These are phyloP conservation scores for Trichoderma parareesei DNA, from an alignment of 495 filamentous ascomycete genomes.

Conservation along the genomic window DNA sequence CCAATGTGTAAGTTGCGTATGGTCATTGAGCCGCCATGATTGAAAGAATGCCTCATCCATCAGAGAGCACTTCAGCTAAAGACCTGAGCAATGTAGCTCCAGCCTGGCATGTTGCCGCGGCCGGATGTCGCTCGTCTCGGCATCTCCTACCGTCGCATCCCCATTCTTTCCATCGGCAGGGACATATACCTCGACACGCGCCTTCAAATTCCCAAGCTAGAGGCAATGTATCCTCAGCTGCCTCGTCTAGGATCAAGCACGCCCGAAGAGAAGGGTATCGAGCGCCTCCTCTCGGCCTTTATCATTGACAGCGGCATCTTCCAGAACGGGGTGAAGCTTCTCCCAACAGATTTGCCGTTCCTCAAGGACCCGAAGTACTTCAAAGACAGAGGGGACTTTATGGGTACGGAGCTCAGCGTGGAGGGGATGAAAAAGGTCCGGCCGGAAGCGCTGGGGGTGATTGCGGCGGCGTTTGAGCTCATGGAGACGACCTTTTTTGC, in stretches of 20 bases:
- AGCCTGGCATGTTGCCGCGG: constrained; percentile 52
- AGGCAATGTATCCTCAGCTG: constrained; percentile 19
- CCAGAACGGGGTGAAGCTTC: constrained; percentile 30
- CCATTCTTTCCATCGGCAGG: constrained; percentile 49
- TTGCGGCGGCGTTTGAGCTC: constrained; percentile 34
- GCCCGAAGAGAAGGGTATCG: constrained; percentile 15
- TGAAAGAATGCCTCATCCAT: too few species aligned
- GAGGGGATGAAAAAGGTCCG: constrained; percentile 25
- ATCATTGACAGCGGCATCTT: constrained; percentile 39
- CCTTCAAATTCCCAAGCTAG: constrained; percentile 52
- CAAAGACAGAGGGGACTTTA: constrained; percentile 44
- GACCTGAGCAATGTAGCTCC: constrained; percentile 28
- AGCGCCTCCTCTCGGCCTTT: constrained; percentile 19
- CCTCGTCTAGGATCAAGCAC: neutral
- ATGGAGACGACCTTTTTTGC: constrained; percentile 46
- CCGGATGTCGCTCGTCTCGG: constrained; percentile 48
- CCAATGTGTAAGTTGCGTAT: constrained; percentile 41
- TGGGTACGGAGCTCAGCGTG: constrained; percentile 11
- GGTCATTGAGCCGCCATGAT: neutral
- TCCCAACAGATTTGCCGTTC: constrained; percentile 41
- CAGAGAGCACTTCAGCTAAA: neutral
- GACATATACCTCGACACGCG: constrained; percentile 51
- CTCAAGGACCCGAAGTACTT: constrained; percentile 42
- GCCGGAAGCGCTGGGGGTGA: constrained; percentile 38
- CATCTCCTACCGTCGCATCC: constrained; percentile 58